Conservation (phyloP, 768 basidiomycete genomes). For the Cystobasidium onofrii region DNA sequence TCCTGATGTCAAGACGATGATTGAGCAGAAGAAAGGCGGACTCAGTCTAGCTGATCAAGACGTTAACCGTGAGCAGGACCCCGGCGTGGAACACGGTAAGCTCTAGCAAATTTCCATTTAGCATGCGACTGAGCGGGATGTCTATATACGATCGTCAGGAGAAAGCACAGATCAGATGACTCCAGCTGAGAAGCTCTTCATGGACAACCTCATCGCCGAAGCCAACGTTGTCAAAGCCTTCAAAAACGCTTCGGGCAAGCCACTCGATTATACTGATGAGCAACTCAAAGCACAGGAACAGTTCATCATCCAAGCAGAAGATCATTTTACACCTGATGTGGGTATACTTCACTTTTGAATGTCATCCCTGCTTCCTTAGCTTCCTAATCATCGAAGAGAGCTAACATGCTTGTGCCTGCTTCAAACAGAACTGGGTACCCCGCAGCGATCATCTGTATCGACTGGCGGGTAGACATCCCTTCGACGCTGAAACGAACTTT, state of each 20-base stretch:
- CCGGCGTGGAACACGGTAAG: neutral
- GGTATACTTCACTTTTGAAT: too few species aligned
- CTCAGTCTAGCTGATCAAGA: too few species aligned
- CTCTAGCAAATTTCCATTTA: too few species aligned
- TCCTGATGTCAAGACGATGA: too few species aligned
- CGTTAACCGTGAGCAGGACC: neutral
- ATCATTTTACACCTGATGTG: conserved; percentile 17
- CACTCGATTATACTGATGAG: neutral
- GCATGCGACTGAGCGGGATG: too few species aligned
- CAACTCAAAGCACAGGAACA: neutral
- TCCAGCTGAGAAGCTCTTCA: neutral
- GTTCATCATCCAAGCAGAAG: neutral
- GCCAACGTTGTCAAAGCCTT: neutral
- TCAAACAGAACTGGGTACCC: conserved; percentile 10
- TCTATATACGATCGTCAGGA: too few species aligned
- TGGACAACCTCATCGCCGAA: neutral
- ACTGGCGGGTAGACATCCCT: neutral
- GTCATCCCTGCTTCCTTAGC: too few species aligned
- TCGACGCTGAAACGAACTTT: neutral
- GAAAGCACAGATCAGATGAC: neutral
- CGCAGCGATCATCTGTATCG: neutral
- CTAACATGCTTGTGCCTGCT: too few species aligned
- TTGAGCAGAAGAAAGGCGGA: too few species aligned
- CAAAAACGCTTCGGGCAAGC: neutral
- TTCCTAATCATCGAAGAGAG: too few species aligned